phyloP scores from a whole-genome alignment of 192 early-diverging fungal species.

The Coemansia sp. region DNA sequence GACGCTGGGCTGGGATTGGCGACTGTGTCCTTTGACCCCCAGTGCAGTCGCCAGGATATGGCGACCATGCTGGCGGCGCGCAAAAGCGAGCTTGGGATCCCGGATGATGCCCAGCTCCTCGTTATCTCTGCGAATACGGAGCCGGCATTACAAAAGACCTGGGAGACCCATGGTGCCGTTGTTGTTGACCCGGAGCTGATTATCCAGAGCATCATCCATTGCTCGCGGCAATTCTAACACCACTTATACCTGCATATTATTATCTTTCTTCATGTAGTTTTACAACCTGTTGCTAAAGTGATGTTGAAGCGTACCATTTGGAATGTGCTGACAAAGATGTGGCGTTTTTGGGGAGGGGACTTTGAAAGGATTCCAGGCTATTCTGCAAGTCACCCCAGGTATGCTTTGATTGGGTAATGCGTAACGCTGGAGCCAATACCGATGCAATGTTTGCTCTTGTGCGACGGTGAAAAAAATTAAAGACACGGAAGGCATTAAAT shows the following conservation, averaged over 20 bases:
- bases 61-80: slow-evolving; percentile 10
- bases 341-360: not conserved
- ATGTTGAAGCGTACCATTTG: no score
- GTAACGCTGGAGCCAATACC: not conserved
- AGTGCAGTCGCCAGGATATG: slow-evolving; percentile 11
- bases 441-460: not conserved
- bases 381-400: not conserved
- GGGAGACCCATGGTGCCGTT: slow-evolving; percentile 9
- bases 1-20: not conserved
- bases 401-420: not conserved
- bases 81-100: slow-evolving; percentile 13
- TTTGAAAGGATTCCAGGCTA: not conserved
- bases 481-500: not conserved
- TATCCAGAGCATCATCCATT: slow-evolving; percentile 49
- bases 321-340: not conserved
- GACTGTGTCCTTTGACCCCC: not conserved
- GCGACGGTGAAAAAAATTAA: slow-evolving; percentile 2
- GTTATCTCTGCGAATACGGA: slow-evolving; percentile 8
- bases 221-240: slow-evolving; percentile 13
- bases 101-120: slow-evolving; percentile 2
- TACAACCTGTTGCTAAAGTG: no score
- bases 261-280: no score
- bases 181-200: slow-evolving; percentile 33
- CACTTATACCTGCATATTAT: not conserved
- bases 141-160: not conserved